Conservation (phyloP, 1,139 yeast genomes). For the Sugiyamaella sp. region DNA sequence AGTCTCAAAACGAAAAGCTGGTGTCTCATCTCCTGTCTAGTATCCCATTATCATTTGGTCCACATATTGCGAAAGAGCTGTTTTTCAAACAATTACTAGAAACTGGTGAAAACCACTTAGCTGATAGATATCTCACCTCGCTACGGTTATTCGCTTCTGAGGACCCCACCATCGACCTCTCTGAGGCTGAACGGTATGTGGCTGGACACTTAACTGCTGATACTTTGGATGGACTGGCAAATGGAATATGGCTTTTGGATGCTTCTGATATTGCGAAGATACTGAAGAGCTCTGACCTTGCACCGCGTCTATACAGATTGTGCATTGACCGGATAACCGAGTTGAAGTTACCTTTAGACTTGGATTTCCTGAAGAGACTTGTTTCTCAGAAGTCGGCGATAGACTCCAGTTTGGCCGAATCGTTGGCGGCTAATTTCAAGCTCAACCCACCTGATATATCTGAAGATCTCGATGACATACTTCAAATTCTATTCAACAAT, state of each 20-base stretch:
- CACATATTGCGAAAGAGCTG: slow-evolving; percentile 9
- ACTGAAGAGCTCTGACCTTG: not conserved
- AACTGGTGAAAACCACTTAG: slow-evolving; percentile 12
- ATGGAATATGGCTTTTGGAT: slow-evolving; percentile 15
- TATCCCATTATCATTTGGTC: slow-evolving; percentile 26
- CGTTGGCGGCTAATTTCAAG: slow-evolving; percentile 11
- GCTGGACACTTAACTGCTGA: not conserved
- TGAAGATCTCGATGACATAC: slow-evolving; percentile 5
- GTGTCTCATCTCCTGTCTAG: slow-evolving; percentile 26
- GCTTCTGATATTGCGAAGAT: slow-evolving; percentile 2
- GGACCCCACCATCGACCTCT: not conserved
- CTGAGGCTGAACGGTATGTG: slow-evolving; percentile 4
- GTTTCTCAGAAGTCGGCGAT: not conserved
- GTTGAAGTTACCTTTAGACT: slow-evolving; percentile 6
- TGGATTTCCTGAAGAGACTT: not conserved
- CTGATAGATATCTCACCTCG: slow-evolving; percentile 14
- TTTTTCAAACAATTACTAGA: slow-evolving; percentile 7
- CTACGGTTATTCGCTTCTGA: slow-evolving; percentile 12
- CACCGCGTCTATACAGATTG: not conserved
- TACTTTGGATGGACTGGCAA: not conserved
- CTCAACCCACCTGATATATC: not conserved
- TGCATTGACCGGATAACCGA: slow-evolving; percentile 13
- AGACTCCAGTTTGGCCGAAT: slow-evolving; percentile 2
- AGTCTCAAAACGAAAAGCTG: slow-evolving; percentile 17
- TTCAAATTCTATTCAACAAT: slow-evolving; percentile 1